phyloP scores from a whole-genome alignment of 2,329 filamentous ascomycete genomes.

The Colletotrichum tamarilloi region DNA sequence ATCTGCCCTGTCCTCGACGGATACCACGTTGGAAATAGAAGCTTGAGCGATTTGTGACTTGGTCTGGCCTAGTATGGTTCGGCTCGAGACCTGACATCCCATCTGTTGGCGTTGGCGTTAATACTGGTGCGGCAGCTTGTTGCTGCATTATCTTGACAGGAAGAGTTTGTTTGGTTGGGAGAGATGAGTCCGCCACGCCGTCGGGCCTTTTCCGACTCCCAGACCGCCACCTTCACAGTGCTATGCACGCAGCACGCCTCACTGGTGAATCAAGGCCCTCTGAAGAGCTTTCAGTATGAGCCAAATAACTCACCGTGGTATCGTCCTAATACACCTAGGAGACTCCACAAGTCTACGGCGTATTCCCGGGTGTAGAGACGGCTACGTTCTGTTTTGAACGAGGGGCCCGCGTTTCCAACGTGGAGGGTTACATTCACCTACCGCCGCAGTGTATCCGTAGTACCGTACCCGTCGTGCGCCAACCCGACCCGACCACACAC shows the following conservation, averaged over 20 bases:
- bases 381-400: slow-evolving; percentile 29
- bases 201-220: not conserved
- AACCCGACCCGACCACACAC: not conserved
- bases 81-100: not conserved
- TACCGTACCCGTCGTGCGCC: not conserved
- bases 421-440: slow-evolving; percentile 28
- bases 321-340: not conserved
- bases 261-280: not conserved
- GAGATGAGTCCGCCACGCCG: not conserved
- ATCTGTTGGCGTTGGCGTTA: not conserved
- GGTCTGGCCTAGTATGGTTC: not conserved
- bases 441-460: not conserved
- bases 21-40: not conserved
- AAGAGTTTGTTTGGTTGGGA: not conserved
- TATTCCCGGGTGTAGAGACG: not conserved
- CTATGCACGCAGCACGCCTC: not conserved
- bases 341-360: not conserved
- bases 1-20: not conserved
- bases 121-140: not conserved
- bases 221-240: not conserved
- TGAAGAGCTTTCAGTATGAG: not conserved
- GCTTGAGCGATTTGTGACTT: not conserved
- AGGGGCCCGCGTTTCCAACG: not conserved
- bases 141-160: not conserved
- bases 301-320: slow-evolving; percentile 9